A percentile compares a stretch with the other conserved stretches of the same genome.
Conservation (phyloP, 2,329 filamentous ascomycete species). For the Penicillium sp. region DNA sequence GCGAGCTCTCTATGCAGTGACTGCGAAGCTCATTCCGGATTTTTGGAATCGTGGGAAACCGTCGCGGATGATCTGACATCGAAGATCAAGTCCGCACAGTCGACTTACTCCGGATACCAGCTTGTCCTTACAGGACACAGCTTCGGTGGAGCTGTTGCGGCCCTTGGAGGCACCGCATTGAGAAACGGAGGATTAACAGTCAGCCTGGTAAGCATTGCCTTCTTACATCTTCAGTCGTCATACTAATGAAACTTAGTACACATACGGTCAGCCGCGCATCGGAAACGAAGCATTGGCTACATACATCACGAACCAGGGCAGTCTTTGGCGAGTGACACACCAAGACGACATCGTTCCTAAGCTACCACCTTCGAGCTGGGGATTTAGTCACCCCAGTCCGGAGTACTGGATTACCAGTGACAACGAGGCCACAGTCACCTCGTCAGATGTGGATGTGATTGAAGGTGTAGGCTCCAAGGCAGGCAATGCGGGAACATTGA, state of each 20-base stretch:
- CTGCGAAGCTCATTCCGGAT: slow-evolving; percentile 50
- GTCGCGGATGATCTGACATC: slow-evolving; percentile 40
- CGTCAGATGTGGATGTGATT: slow-evolving; percentile 36
- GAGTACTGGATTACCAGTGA: slow-evolving; percentile 8
- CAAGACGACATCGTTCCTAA: slow-evolving; percentile 40
- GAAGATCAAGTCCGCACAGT: slow-evolving; percentile 35
- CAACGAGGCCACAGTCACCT: slow-evolving; percentile 23
- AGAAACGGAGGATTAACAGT: slow-evolving; percentile 43
- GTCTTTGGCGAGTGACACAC: slow-evolving; percentile 41
- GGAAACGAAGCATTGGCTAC: slow-evolving; percentile 40
- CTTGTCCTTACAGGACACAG: slow-evolving; percentile 54
- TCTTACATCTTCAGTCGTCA: too few species aligned
- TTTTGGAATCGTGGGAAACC: slow-evolving; percentile 49
- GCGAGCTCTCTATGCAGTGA: slow-evolving; percentile 44
- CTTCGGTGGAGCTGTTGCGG: slow-evolving; percentile 54
- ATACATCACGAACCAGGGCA: slow-evolving; percentile 38
- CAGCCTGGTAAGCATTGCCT: slow-evolving; percentile 44
- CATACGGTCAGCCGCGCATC: slow-evolving; percentile 44
- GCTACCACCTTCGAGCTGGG: slow-evolving; percentile 32
- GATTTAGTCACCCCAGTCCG: slow-evolving; percentile 35
- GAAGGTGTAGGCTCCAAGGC: slow-evolving; percentile 30
- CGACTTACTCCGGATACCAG: slow-evolving; percentile 41
- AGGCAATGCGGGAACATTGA: slow-evolving; percentile 35
- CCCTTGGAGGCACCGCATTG: slow-evolving; percentile 49
- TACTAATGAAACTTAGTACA: slow-evolving; percentile 32